Evolutionary conservation across 805 yeast genomes (phyloP).

Genomic region (Kodamaea fukazawae): DNA sequence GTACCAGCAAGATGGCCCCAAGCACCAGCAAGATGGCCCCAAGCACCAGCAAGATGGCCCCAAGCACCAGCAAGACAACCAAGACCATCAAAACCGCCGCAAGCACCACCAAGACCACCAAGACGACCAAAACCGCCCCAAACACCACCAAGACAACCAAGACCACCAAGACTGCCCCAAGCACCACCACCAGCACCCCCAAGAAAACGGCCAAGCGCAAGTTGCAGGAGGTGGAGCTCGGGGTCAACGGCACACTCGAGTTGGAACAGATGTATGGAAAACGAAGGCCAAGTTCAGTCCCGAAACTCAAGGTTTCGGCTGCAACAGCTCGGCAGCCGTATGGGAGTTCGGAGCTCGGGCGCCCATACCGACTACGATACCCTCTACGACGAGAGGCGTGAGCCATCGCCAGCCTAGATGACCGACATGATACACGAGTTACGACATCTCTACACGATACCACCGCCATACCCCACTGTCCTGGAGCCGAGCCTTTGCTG

Average conservation of each 20-base stretch:
- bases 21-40: too few species aligned
- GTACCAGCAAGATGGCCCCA: too few species aligned
- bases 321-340: constrained; percentile 1
- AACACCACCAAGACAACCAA: not conserved
- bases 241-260: constrained; percentile 7
- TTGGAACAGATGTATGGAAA: constrained; percentile 4
- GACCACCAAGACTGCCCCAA: not conserved
- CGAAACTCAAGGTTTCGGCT: constrained; percentile 10
- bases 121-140: not conserved
- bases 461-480: too few species aligned
- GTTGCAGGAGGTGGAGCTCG: constrained; percentile 6
- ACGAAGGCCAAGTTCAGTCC: constrained; percentile 4
- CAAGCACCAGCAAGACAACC: not conserved
- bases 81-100: too few species aligned
- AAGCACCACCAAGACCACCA: too few species aligned
- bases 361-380: too few species aligned
- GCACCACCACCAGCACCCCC: not conserved
- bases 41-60: not conserved
- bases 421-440: too few species aligned
- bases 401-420: constrained; percentile 11
- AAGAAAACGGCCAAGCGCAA: not conserved
- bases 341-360: too few species aligned
- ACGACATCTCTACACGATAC: too few species aligned
- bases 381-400: constrained; percentile 9
- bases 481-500: too few species aligned